Base-by-base conservation (phyloP, 768 basidiomycete species). In the Hortiboletus flavorubellus region DNA sequence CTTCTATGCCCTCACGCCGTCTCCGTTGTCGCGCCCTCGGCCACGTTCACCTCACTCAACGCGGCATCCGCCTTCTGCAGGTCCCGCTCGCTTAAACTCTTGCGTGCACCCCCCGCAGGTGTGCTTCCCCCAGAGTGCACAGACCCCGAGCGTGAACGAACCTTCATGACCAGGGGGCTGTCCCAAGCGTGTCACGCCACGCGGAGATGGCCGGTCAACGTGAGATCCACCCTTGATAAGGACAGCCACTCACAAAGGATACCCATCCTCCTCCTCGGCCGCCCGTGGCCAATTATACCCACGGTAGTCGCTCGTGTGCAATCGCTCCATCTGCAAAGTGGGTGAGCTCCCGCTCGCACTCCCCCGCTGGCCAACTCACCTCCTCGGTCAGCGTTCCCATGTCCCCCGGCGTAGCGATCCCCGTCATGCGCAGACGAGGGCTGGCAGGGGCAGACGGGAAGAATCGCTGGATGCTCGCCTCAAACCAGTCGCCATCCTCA, bases 391-490 rank as follows among this genome's bases (percentile, higher is more conserved):
- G 75, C 29, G 93, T 96, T 16, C 90, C 93, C 59, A 96, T 79
- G 75, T 97, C 93, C 8, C 94, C 94, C 0, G 96, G 96, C 1
- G 97, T 99, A 63, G 91, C 91, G 54, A 82, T 74, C 4, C 96
- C 97, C 11, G 75, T 63, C 65, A 73, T 78, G 59, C 85, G 81
- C 74, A 91, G 80, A 62, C 88, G 80, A 18, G 97, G 97, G 69
- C 90, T 93, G 2, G 91, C 88, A 34, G 96, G 97, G 55, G 88
- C 87, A 56, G 87, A 90, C 55, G 91, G 83, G 47, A 77, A 76
- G 72, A 85, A 79, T 59, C 85, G 80, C 67, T 88, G 84, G 46
- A 89, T 81, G 12, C 89, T 86, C 18, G 75, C 75, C 4, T 77
- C 63, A 31, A 65, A 60, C 75, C 67, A 69, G 10, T 61, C 65